These are phyloP conservation scores for Plasmopara muralis DNA, from an alignment of 352 stramenopile genomes.

Conservation along the genomic window DNA sequence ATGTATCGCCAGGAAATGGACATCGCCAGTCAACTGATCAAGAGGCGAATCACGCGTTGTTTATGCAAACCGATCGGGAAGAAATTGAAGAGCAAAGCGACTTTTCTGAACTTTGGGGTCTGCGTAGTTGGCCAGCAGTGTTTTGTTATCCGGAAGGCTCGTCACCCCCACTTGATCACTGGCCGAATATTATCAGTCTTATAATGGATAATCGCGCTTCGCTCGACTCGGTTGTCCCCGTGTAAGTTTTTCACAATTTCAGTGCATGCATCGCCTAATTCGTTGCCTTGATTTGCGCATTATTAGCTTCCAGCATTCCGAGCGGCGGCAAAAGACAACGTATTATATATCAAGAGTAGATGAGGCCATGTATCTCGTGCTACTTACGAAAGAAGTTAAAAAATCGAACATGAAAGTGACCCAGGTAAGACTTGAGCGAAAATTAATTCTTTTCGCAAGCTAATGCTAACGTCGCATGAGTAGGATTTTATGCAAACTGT, in stretches of 20 bases:
- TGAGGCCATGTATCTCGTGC: slow-evolving; percentile 62
- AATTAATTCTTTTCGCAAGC: not conserved
- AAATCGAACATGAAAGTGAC: slow-evolving; percentile 61
- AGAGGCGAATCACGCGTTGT: slow-evolving; percentile 31
- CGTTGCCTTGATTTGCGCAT: slow-evolving; percentile 1
- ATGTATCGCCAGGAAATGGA: slow-evolving; percentile 18
- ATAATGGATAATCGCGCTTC: slow-evolving; percentile 75
- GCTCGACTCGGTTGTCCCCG: slow-evolving; percentile 42
- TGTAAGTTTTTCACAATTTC: slow-evolving; percentile 28
- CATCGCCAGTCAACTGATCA: slow-evolving; percentile 21
- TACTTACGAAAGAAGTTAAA: slow-evolving; percentile 64
- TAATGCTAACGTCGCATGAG: slow-evolving; percentile 3
- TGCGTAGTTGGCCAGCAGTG: slow-evolving; percentile 73
- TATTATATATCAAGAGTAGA: slow-evolving; percentile 79
- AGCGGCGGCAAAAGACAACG: slow-evolving; percentile 54
- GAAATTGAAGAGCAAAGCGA: slow-evolving; percentile 64
- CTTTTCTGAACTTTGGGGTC: slow-evolving; percentile 72
- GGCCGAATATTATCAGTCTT: slow-evolving; percentile 82
- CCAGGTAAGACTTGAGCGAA: slow-evolving; percentile 32
- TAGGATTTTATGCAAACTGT: slow-evolving; percentile 83
- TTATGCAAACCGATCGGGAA: slow-evolving; percentile 48
- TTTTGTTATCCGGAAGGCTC: slow-evolving; percentile 73
- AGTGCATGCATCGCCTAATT: not conserved
- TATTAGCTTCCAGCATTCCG: slow-evolving; percentile 52
- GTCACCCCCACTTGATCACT: slow-evolving; percentile 54